Percentiles rank a stretch among this genome's conserved stretches.
Conservation (phyloP, 352 stramenopile genomes). For the Globisporangium abappressorium region DNA sequence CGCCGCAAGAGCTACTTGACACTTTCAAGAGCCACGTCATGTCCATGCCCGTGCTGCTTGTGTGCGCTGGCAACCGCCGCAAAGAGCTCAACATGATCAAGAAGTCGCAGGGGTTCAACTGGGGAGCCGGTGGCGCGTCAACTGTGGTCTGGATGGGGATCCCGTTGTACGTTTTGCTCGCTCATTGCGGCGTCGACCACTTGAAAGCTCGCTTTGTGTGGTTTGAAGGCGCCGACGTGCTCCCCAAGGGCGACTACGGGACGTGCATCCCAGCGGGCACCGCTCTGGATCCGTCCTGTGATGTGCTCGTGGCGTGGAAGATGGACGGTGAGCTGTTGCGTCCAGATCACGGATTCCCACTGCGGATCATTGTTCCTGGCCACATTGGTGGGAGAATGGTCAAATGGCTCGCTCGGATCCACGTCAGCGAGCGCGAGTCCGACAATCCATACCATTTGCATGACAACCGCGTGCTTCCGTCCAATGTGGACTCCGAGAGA, state of each 20-base stretch:
- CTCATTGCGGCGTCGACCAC: constrained; percentile 21
- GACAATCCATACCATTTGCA: constrained; percentile 94
- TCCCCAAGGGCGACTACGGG: constrained; percentile 90
- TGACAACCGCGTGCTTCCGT: constrained; percentile 92
- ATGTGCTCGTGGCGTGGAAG: constrained; percentile 91
- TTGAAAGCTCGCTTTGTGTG: constrained; percentile 80
- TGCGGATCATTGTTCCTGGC: constrained; percentile 92
- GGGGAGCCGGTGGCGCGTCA: constrained; percentile 83
- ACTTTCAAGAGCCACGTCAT: constrained; percentile 38
- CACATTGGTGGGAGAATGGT: constrained; percentile 92
- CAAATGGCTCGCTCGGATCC: constrained; percentile 92
- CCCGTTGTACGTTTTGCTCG: not conserved
- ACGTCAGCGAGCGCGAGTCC: constrained; percentile 70
- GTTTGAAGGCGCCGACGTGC: constrained; percentile 86
- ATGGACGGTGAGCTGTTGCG: constrained; percentile 86
- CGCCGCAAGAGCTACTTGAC: constrained; percentile 34
- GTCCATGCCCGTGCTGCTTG: constrained; percentile 86
- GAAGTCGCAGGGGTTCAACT: constrained; percentile 94
- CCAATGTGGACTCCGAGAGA: constrained; percentile 83
- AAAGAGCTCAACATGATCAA: constrained; percentile 95
- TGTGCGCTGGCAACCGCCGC: constrained; percentile 92
- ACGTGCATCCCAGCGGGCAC: constrained; percentile 86
- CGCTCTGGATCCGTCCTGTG: constrained; percentile 86
- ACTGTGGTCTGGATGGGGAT: constrained; percentile 91
- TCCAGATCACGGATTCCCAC: constrained; percentile 90